phyloP scores from a whole-genome alignment of 1,139 yeast genomes.

The Saccharomyces hybrid region DNA sequence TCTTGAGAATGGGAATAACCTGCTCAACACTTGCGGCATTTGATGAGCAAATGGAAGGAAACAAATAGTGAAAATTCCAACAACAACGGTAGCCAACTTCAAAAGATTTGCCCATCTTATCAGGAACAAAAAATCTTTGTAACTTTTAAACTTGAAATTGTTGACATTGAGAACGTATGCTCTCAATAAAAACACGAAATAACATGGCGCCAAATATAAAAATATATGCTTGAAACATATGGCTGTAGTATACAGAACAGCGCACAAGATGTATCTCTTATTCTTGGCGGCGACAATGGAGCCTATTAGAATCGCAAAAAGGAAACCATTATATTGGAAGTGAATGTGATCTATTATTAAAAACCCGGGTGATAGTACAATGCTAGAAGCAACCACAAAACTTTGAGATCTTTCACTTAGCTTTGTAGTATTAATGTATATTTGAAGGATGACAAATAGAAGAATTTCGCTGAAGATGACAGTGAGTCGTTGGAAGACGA shows the following conservation, averaged over 20 bases:
- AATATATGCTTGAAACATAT: constrained; percentile 93
- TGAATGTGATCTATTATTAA: constrained; percentile 86
- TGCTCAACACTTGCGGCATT: constrained; percentile 52
- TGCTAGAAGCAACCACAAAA: constrained; percentile 73
- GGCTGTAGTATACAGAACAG: constrained; percentile 63
- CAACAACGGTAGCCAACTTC: constrained; percentile 60
- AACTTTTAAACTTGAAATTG: constrained; percentile 28
- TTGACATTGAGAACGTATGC: constrained; percentile 44
- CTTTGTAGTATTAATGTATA: constrained; percentile 52
- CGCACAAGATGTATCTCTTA: constrained; percentile 53
- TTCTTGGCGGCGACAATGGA: constrained; percentile 66
- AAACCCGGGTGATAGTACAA: constrained; percentile 83
- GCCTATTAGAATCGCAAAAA: constrained; percentile 74
- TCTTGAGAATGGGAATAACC: constrained; percentile 89
- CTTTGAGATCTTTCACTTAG: constrained; percentile 36
- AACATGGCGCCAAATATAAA: constrained; percentile 90
- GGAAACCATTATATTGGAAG: constrained; percentile 89
- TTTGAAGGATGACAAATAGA: constrained; percentile 61
- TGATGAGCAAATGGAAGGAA: constrained; percentile 76
- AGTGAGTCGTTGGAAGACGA: constrained; percentile 72
- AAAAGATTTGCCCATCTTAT: constrained; percentile 53
- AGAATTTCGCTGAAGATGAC: constrained; percentile 74
- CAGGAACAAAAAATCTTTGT: constrained; percentile 33
- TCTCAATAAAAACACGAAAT: constrained; percentile 69
- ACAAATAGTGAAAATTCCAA: constrained; percentile 55